Base-by-base conservation (phyloP, 2,329 filamentous ascomycete species). In the Nothomitra cinnamomea region DNA sequence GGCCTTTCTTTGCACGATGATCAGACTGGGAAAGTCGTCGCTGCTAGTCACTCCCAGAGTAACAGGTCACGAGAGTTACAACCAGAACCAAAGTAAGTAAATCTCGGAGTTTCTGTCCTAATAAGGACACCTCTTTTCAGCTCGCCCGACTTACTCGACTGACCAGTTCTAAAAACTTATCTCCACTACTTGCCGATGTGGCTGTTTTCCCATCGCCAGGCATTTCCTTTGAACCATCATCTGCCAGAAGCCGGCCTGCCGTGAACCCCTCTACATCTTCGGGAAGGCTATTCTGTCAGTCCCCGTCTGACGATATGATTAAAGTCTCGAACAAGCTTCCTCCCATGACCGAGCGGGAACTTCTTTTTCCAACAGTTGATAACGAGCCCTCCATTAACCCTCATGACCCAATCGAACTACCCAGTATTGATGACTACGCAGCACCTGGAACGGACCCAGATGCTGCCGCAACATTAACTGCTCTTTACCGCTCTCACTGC, bases 401-500 rank as follows among this genome's bases (percentile, higher is more conserved):
- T 57, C 80, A 83, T 12, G 82, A 88, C 42, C 74, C 82, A 1
- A 76, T 96, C 40, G 73, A 79, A 38, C 73, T 98, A n/a, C 92
- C 92, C n/a, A 77, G 82, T 51, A 94, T 98, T 60, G 80, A 86
- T 57, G 74, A 78, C 3, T 95, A 88, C 63, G 73, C 95, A 1
- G 89, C 90, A 1, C 69, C 71, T 1, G 84, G 85, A 54, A 94
- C 89, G 5, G 92, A 98, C 65, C 73, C 78, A 0, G 90, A 96
- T 63, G 84, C 88, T 6, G 89, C 88, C 24, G 85, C 85, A 61
- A 89, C 88, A 2, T 72, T 98, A 21, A 80, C 81, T 38, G 89
- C 90, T 3, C 75, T 96, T 22, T 98, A 98, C 64, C 81, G 88
- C 51, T 92, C 90, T 2, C 90, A 96, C 64, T 95, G 89, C 65